Evolutionary conservation across 768 basidiomycete species (phyloP).

Genomic region (Collybiopsis luxurians): DNA sequence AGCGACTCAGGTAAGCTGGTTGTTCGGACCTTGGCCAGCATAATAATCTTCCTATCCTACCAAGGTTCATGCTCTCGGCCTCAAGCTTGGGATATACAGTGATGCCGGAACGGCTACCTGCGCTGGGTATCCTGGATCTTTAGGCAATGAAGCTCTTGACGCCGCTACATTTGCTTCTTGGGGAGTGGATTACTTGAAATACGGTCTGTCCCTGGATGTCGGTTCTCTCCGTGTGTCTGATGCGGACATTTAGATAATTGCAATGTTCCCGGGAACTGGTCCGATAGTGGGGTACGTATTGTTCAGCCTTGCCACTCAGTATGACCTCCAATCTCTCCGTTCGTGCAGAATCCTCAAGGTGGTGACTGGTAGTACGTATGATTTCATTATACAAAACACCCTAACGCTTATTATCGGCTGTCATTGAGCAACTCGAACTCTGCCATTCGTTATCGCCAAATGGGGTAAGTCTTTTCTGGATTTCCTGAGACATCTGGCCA

Average conservation of each 20-base stretch:
- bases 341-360: slow-evolving; percentile 27
- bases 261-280: slow-evolving; percentile 51
- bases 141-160: slow-evolving; percentile 47
- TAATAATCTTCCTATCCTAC: slow-evolving; percentile 17
- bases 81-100: slow-evolving; percentile 22
- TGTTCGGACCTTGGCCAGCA: slow-evolving; percentile 48
- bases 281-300: slow-evolving; percentile 34
- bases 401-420: not conserved
- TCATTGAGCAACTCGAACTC: slow-evolving; percentile 49
- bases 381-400: not conserved
- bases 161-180: slow-evolving; percentile 50
- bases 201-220: slow-evolving; percentile 30
- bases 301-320: not conserved
- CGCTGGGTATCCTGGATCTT: slow-evolving; percentile 53
- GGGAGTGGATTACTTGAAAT: slow-evolving; percentile 59
- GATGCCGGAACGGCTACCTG: slow-evolving; percentile 55
- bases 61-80: not conserved
- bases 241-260: slow-evolving; percentile 40
- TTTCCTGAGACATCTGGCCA: not conserved
- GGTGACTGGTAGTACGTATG: slow-evolving; percentile 41
- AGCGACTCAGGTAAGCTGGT: slow-evolving; percentile 42
- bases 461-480: slow-evolving; percentile 36
- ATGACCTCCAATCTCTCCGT: not conserved
- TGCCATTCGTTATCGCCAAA: slow-evolving; percentile 53
- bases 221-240: no score